phyloP scores from a whole-genome alignment of 2,329 filamentous ascomycete genomes.

The Remersonia thermophila region DNA sequence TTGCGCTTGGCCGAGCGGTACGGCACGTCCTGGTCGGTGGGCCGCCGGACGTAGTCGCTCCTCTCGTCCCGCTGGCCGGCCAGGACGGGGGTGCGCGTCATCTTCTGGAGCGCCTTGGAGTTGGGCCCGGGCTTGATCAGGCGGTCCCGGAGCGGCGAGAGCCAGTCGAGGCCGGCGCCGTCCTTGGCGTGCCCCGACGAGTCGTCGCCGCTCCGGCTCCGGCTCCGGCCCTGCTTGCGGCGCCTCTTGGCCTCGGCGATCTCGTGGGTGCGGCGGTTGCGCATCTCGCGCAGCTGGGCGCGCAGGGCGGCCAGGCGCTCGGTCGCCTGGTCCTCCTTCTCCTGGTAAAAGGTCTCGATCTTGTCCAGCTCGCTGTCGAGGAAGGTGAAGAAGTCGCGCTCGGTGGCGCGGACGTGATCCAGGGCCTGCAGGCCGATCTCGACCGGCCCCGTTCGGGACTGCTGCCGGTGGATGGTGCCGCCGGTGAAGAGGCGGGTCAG shows the following conservation, averaged over 20 bases:
- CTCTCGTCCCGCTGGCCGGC: conserved; percentile 21
- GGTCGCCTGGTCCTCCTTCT: conserved; percentile 77
- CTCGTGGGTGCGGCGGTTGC: conserved; percentile 68
- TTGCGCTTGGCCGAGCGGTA: conserved; percentile 85
- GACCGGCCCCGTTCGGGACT: conserved; percentile 26
- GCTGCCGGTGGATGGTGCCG: conserved; percentile 21
- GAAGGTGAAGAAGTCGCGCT: conserved; percentile 79
- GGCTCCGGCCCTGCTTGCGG: conserved; percentile 21
- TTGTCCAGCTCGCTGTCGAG: conserved; percentile 79
- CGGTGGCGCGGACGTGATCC: conserved; percentile 49
- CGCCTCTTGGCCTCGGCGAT: conserved; percentile 34
- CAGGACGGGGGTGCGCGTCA: conserved; percentile 39
- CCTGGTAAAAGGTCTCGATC: conserved; percentile 78
- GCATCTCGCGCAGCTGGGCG: conserved; percentile 86
- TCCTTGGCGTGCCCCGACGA: conserved; percentile 17
- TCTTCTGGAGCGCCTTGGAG: conserved; percentile 44
- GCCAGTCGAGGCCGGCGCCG: conserved; percentile 27
- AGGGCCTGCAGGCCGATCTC: conserved; percentile 30
- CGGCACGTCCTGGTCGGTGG: conserved; percentile 50
- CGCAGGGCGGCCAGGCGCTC: conserved; percentile 58
- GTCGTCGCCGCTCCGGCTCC: conserved; percentile 15
- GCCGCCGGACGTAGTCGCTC: conserved; percentile 40
- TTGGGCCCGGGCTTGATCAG: conserved; percentile 47
- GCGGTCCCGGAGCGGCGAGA: conserved; percentile 41
- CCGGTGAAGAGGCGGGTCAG: conserved; percentile 29